Percentiles rank a stretch among this genome's conserved stretches.
Evolutionary conservation across 2,329 filamentous ascomycete genomes (phyloP).

Genomic region (Colletotrichum kahawae): DNA sequence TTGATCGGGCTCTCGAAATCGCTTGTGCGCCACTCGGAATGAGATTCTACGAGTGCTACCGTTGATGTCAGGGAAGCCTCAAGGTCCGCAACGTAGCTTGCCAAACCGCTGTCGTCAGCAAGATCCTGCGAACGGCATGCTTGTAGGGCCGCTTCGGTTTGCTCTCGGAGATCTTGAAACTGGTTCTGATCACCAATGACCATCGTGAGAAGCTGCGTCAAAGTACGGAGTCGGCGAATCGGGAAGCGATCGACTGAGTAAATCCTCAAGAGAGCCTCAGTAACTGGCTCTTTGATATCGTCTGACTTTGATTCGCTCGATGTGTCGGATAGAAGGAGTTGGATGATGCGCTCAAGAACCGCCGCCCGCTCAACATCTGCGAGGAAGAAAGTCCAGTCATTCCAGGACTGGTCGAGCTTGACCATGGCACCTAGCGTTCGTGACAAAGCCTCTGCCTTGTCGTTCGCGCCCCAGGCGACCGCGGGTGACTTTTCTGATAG

Average conservation of each 20-base stretch:
- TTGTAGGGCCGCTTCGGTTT: constrained; percentile 42
- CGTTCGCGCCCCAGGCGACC: constrained; percentile 57
- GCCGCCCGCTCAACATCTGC: constrained; percentile 58
- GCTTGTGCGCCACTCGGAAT: constrained; percentile 31
- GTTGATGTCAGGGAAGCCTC: constrained; percentile 50
- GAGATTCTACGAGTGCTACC: constrained; percentile 44
- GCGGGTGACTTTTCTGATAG: constrained; percentile 55
- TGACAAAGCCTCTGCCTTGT: constrained; percentile 58
- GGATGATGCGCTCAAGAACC: constrained; percentile 65
- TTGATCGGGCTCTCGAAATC: constrained; percentile 42
- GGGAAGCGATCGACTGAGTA: constrained; percentile 57
- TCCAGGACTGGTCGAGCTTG: constrained; percentile 61
- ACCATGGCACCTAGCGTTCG: constrained; percentile 65
- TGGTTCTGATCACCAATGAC: constrained; percentile 50
- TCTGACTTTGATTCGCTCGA: constrained; percentile 34
- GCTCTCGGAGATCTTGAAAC: constrained; percentile 41
- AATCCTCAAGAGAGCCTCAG: constrained; percentile 52
- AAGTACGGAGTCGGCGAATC: constrained; percentile 55
- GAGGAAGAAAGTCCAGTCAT: constrained; percentile 61
- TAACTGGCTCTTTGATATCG: constrained; percentile 46
- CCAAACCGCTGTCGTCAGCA: constrained; percentile 50
- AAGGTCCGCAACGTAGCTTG: constrained; percentile 53
- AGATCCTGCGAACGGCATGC: constrained; percentile 39
- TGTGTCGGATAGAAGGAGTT: constrained; percentile 46
- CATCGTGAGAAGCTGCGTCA: constrained; percentile 53